phyloP scores from a whole-genome alignment of 768 basidiomycete genomes.

The Serendipita sp. region DNA sequence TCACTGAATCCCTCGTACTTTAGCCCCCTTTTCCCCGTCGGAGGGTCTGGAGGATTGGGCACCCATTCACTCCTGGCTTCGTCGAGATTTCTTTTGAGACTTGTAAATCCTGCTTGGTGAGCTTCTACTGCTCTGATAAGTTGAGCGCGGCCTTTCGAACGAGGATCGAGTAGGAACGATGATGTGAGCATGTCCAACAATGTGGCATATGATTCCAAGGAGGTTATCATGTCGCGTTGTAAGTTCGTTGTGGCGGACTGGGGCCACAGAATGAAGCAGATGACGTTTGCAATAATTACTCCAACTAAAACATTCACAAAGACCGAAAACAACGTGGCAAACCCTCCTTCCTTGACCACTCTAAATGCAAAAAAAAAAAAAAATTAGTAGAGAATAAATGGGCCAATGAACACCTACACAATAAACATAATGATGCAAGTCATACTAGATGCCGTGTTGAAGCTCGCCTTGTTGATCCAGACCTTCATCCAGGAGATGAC shows the following conservation, averaged over 20 bases:
- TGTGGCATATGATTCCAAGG: slow-evolving; percentile 76
- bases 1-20: slow-evolving; percentile 16
- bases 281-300: slow-evolving; percentile 57
- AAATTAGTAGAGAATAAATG: slow-evolving; percentile 13
- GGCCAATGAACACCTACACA: slow-evolving; percentile 32
- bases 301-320: slow-evolving; percentile 66
- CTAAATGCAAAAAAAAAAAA: slow-evolving; percentile 22
- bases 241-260: slow-evolving; percentile 70
- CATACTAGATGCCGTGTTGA: slow-evolving; percentile 50
- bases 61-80: slow-evolving; percentile 84
- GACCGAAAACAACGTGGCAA: slow-evolving; percentile 54
- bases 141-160: slow-evolving; percentile 40
- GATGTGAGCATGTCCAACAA: slow-evolving; percentile 65
- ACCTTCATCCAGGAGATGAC: slow-evolving; percentile 79
- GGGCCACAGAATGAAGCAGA: slow-evolving; percentile 74
- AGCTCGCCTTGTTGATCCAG: slow-evolving; percentile 77
- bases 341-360: slow-evolving; percentile 78
- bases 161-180: slow-evolving; percentile 63
- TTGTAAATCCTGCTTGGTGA: slow-evolving; percentile 81
- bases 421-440: slow-evolving; percentile 60
- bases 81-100: slow-evolving; percentile 64
- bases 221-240: slow-evolving; percentile 63
- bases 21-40: slow-evolving; percentile 7
- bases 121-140: slow-evolving; percentile 57
- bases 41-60: slow-evolving; percentile 14